Percentiles rank a stretch among this genome's conserved stretches.
Conservation (phyloP, 257 asterid species). For the Coffea canephora region DNA sequence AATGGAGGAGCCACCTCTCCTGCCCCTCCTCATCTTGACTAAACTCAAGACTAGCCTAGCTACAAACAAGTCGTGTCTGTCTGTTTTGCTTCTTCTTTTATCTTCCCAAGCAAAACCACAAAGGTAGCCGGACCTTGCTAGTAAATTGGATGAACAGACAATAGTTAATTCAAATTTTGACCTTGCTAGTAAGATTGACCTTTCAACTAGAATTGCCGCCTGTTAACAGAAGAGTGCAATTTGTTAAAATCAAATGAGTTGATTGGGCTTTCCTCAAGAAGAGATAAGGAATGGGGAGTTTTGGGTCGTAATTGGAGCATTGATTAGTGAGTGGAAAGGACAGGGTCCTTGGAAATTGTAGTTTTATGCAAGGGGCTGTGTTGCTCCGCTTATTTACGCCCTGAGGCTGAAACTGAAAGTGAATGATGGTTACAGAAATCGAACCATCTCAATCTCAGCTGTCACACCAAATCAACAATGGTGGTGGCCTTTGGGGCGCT, state of each 20-base stretch:
- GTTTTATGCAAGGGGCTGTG: neutral
- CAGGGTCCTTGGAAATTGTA: slow-evolving; percentile 1
- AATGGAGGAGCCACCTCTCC: no score
- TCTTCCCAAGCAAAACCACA: no score
- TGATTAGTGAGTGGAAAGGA: no score
- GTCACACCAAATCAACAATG: neutral
- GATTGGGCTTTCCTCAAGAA: neutral
- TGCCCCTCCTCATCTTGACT: no score
- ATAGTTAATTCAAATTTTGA: no score
- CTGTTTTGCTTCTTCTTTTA: no score
- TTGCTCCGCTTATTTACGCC: neutral
- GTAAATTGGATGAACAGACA: no score
- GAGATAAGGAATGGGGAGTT: neutral
- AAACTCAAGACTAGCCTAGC: neutral
- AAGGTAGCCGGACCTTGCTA: no score
- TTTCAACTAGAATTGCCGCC: no score
- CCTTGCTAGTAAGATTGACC: no score
- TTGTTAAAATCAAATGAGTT: no score
- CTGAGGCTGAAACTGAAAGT: neutral
- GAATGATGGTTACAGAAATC: slow-evolving; percentile 2
- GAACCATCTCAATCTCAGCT: neutral
- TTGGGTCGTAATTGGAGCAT: neutral
- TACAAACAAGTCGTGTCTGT: neutral
- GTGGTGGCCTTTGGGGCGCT: neutral
- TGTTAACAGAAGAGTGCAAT: no score